Evolutionary conservation across 2,329 filamentous ascomycete species (phyloP).

Genomic region (Pseudogymnoascus sp.): DNA sequence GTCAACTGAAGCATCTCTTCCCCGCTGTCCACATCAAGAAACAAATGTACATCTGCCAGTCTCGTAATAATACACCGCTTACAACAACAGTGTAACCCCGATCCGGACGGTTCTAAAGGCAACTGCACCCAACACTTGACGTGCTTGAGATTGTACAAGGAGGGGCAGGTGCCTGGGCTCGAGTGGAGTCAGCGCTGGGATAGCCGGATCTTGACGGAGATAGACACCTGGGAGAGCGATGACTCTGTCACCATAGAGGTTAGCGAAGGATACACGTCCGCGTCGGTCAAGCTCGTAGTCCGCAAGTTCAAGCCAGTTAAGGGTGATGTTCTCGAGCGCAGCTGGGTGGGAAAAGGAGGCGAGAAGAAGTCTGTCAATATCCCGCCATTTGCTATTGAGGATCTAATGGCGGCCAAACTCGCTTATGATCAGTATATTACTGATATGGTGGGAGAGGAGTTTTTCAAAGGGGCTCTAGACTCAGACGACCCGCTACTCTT

Average conservation of each 20-base stretch:
- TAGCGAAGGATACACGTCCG: slow-evolving; percentile 47
- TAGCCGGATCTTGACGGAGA: slow-evolving; percentile 47
- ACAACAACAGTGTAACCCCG: slow-evolving; percentile 43
- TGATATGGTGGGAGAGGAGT: slow-evolving; percentile 39
- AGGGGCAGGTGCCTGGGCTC: slow-evolving; percentile 49
- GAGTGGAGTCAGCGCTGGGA: slow-evolving; percentile 55
- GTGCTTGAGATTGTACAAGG: slow-evolving; percentile 51
- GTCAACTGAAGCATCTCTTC: too few species aligned
- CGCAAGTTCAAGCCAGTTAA: slow-evolving; percentile 47
- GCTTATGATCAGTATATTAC: slow-evolving; percentile 47
- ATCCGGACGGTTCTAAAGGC: slow-evolving; percentile 40
- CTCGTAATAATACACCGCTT: not conserved
- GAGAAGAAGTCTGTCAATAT: slow-evolving; percentile 41
- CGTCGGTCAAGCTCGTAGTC: slow-evolving; percentile 42
- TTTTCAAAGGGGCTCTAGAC: slow-evolving; percentile 37
- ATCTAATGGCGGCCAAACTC: slow-evolving; percentile 43
- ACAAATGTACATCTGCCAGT: slow-evolving; percentile 44
- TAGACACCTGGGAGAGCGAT: slow-evolving; percentile 47
- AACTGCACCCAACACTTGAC: slow-evolving; percentile 51
- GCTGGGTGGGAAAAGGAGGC: slow-evolving; percentile 42
- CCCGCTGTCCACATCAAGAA: slow-evolving; percentile 55
- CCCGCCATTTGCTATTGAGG: slow-evolving; percentile 47
- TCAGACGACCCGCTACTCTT: slow-evolving; percentile 37
- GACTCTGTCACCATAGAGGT: slow-evolving; percentile 45
- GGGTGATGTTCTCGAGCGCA: slow-evolving; percentile 48